Base-by-base conservation (phyloP, 1,284 basidiomycete species). In the Filobasidium uniguttulatum region DNA sequence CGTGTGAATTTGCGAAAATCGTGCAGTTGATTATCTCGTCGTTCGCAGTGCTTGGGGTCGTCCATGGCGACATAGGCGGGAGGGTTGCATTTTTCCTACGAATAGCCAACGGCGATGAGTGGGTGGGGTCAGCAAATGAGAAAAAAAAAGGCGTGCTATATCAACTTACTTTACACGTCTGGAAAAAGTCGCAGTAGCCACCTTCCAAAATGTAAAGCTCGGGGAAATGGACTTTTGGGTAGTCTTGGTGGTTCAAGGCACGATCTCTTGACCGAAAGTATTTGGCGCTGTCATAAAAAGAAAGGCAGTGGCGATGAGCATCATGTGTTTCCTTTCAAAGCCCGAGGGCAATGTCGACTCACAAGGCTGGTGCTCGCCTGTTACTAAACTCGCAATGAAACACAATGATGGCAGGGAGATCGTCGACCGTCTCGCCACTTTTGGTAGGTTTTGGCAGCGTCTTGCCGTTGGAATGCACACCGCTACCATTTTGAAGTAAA, bases 301-400 rank as follows among this genome's bases (percentile, higher is more conserved):
- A 30, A 9, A 44, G 5, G 12, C 37, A 41, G 35, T 5, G 46
- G 45, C 17, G 50, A 38, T n/a, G 15, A 35, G 44, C 19, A 15
- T 30, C 28, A n/a, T 20, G 10, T 43, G 15, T 22, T 30, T 48
- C 48, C 25, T 34, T 29, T 15, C 22, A n/a, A 29, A 31, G 12
- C 41, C 34, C 35, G n/a, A 20, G 30, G 44, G 49, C 28, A 17
- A 33, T 19, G 36, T 25, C 17, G 15, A 60, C 82, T 70, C 64
- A 91, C 89, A 94, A 88, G 9, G 90, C 91, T 1, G 93, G 93
- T 2, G 90, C 94, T 45, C 93, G 79, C 71, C 94, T 94, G 34
- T 78, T 82, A 62, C 86, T 91, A 65, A 96, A 97, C 71, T 99
- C 93, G 75, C 93, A 98, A 68, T 99, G 93, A 74, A 99, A 97